Base-by-base conservation (phyloP, 2,329 filamentous ascomycete species). In the Trichoderma atrobrunneum region DNA sequence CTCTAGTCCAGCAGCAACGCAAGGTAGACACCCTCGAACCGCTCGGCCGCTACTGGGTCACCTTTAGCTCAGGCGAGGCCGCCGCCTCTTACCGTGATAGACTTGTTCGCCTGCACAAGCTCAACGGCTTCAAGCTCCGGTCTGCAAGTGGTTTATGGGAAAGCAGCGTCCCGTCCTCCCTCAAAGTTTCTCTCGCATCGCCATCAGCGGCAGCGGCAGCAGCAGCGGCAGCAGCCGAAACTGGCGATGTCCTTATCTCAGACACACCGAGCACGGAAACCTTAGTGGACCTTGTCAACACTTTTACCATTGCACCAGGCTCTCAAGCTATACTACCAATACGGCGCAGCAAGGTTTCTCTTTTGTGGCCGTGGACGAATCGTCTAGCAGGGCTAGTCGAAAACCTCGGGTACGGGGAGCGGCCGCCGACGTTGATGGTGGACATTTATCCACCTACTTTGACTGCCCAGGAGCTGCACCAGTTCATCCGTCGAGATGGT, bases 41-140 rank as follows among this genome's bases (percentile, higher is more conserved):
- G 5, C 80, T 87, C 1, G 90, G 89, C 72, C 86, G 86, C 76
- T 95, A 94, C 82, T 90, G 88, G 80, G 82, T 95, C 70, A 84
- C 93, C 70, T 95, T 95, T 83, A 84, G 87, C 73, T 87, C 84
- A 26, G 78, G 82, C 21, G 81, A 84, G n/a, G 87, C 89, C 14
- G 92, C 92, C 0, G 79, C 83, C 8, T 84, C 87, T 54, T 95
- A 93, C 80, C 85, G 87, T 69, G 77, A 78, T 71, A 79, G 79
- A 66, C 73, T 83, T 71, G 73, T 78, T 24, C 81, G 79, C 51
- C 76, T 83, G 16, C 77, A 82, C 64, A 74, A 75, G 26, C 78
- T 82, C 61, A 74, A 78, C 65, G 78, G 77, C 16, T 73, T 78
- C 61, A 79, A 77, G 57, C 72, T 78, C 73, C 65, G 81, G 78